phyloP scores from a whole-genome alignment of 202 grass and related monocot species.

The Zizania palustris region DNA sequence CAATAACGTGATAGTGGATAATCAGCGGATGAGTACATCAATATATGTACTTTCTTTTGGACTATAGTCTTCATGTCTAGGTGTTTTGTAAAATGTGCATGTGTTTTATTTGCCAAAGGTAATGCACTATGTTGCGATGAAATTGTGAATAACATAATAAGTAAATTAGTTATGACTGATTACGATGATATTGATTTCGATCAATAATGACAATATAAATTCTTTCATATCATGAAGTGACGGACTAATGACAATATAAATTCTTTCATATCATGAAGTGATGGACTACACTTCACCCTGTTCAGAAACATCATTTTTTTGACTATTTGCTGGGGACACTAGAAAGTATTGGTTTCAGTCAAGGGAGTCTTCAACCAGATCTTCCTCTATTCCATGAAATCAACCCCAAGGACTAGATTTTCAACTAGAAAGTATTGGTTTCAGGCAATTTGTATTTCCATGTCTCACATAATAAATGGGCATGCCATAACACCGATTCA shows the following conservation, averaged over 20 bases:
- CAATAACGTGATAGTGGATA: not conserved
- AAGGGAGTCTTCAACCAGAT: constrained; percentile 51
- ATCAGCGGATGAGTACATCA: not conserved
- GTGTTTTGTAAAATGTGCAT: not conserved
- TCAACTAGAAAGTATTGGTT: no score
- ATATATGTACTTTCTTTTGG: not conserved
- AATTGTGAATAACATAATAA: not conserved
- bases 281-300: constrained; percentile 75
- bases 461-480: not conserved
- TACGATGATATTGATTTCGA: not conserved
- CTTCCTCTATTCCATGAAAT: constrained; percentile 62
- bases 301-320: constrained; percentile 73
- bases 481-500: no score
- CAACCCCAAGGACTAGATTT: constrained; percentile 52
- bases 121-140: not conserved
- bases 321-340: constrained; percentile 61
- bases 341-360: constrained; percentile 49
- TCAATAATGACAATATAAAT: not conserved
- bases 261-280: constrained; percentile 46
- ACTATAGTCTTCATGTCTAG: not conserved
- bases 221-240: constrained; percentile 53
- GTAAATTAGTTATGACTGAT: not conserved
- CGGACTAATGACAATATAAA: constrained; percentile 43
- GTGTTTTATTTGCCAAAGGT: not conserved
- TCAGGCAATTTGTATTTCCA: constrained; percentile 6